A percentile compares a stretch with the other conserved stretches of the same genome.
phyloP scores from a whole-genome alignment of 164 flowering plant species.

The Malania oleifera region DNA sequence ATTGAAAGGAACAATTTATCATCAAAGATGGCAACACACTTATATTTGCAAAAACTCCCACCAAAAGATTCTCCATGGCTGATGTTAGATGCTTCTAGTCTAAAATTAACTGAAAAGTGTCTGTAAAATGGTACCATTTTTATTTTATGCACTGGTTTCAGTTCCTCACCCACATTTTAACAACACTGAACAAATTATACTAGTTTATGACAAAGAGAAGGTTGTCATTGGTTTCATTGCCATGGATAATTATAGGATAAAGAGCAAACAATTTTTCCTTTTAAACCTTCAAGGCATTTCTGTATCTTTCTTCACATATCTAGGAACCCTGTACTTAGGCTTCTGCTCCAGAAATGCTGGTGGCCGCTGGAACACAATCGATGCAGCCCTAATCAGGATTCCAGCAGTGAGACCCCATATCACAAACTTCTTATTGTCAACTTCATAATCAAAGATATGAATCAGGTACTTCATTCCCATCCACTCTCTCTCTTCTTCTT shows the following conservation, averaged over 20 bases:
- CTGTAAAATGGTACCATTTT: neutral
- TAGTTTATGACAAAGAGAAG: too few relatives aligned
- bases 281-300: slow-evolving; percentile 21
- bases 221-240: neutral
- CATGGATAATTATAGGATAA: neutral
- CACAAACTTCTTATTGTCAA: slow-evolving; percentile 38
- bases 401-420: slow-evolving; percentile 95
- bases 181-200: too few relatives aligned
- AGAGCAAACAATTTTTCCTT: neutral
- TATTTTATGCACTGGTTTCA: too few relatives aligned
- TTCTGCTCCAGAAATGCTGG: slow-evolving; percentile 68
- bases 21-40: too few relatives aligned
- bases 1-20: too few relatives aligned
- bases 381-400: slow-evolving; percentile 77
- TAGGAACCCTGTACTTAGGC: slow-evolving; percentile 46
- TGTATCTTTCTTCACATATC: slow-evolving; percentile 20
- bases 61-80: too few relatives aligned
- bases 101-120: too few relatives aligned
- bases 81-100: too few relatives aligned
- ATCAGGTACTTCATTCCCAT: slow-evolving; percentile 58
- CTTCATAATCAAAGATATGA: slow-evolving; percentile 70
- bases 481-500: slow-evolving; percentile 69
- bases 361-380: slow-evolving; percentile 69
- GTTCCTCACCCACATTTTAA: too few relatives aligned
- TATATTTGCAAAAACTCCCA: too few relatives aligned